Evolutionary conservation across 2,329 filamentous ascomycete species (phyloP), one percentile per base, ranked within the genome.

Genomic region (Penicillium psychrosexuale): DNA sequence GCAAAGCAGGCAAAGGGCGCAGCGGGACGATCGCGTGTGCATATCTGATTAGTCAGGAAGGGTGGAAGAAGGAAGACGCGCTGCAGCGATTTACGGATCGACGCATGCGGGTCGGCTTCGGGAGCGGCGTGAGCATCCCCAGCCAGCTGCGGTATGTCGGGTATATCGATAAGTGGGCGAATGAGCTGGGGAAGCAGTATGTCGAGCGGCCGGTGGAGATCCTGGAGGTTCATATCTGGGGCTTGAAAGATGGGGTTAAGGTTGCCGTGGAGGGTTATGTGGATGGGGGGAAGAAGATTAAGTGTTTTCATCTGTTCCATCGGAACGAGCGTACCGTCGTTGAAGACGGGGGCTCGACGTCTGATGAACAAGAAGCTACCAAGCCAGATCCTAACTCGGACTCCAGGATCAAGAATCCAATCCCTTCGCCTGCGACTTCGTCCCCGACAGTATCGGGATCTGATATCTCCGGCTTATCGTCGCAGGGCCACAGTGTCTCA

Each of bases 1-100:
- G 94, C 78, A 97, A 97, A 71, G 94, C 94, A 1, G 94, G 94
- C 3, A 99, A 99, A 74, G 94, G 94, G 1, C 82, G 94, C 47
- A 96, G 90, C 61, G 94, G 94, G 4, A 96, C 91, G 0, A 85
- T 91, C 65, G 87, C 88, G 30, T 96, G 90, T 73, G 90, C 88
- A 64, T 97, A 96, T 70, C 78, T 99, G 55, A 94, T 99, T 65
- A 86, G 89, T 8, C 90, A 97, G 69, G 89, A 94, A 67, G 85
- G 84, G 4, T 89, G 86, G 87, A 80, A 77, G 30, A 74, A 80
- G 38, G 78, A 83, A 47, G 84, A 88, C 61, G 87, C 87, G 0
- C 72, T 89, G 57, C 76, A 81, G 53, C 75, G 84, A 17, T 90
- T 90, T 66, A 99, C 94, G 0, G 85, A 91, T 66, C 78, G 91